Evolutionary conservation across 257 asterid genomes (phyloP).

Genomic region (Thymus mandschuricus): DNA sequence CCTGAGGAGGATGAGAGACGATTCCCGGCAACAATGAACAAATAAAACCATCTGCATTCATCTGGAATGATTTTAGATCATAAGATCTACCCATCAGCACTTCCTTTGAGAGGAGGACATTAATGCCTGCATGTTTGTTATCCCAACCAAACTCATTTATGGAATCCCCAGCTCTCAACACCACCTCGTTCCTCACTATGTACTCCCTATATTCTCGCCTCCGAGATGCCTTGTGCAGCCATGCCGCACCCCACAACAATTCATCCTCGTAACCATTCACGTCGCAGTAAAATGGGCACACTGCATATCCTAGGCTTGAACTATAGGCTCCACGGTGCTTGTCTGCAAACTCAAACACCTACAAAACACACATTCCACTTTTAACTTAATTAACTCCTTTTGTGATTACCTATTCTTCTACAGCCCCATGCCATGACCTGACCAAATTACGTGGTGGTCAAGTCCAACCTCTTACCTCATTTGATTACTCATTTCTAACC

Average conservation of each 20-base stretch:
- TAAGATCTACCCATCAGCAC: conserved; percentile 74
- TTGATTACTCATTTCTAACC: too few species aligned
- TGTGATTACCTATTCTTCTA: too few species aligned
- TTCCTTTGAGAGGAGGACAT: conserved; percentile 83
- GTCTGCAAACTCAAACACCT: conserved; percentile 94
- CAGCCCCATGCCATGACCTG: too few species aligned
- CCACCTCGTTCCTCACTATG: conserved; percentile 74
- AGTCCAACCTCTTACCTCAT: too few species aligned
- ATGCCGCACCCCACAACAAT: conserved; percentile 89
- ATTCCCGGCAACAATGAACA: conserved; percentile 86
- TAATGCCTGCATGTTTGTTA: conserved; percentile 92
- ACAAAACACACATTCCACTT: neutral
- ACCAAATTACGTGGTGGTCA: too few species aligned
- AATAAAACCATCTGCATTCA: conserved; percentile 76
- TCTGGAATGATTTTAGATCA: conserved; percentile 65
- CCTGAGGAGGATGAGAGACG: conserved; percentile 69
- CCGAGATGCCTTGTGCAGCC: conserved; percentile 93
- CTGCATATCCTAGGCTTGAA: conserved; percentile 67
- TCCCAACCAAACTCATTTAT: conserved; percentile 97
- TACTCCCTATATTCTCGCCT: conserved; percentile 70
- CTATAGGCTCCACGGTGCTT: conserved; percentile 88
- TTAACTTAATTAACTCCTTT: too few species aligned
- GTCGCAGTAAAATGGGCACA: conserved; percentile 92
- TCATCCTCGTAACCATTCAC: conserved; percentile 91
- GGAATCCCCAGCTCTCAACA: conserved; percentile 82